Conservation (phyloP, 2,329 filamentous ascomycete species). For the Arthroderma sp. region DNA sequence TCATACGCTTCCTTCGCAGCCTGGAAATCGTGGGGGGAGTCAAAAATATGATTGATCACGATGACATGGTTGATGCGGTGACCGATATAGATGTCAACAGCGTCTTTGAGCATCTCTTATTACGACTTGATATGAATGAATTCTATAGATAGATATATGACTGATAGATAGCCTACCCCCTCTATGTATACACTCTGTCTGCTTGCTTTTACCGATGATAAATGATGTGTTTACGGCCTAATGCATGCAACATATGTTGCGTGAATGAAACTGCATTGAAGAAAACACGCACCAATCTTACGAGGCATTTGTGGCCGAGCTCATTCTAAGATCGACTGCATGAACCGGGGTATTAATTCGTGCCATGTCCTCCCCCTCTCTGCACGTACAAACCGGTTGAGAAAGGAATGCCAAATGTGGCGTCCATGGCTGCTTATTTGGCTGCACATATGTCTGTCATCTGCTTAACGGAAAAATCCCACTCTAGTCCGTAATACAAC, state of each 20-base stretch:
- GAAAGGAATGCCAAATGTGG: neutral
- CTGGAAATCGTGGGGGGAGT: slow-evolving; percentile 32
- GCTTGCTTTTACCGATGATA: neutral
- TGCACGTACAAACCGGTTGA: neutral
- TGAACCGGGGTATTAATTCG: slow-evolving; percentile 2
- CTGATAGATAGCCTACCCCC: neutral
- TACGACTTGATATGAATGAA: slow-evolving; percentile 58
- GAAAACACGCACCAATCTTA: neutral
- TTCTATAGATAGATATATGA: slow-evolving; percentile 42
- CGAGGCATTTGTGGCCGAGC: neutral
- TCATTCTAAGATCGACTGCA: neutral
- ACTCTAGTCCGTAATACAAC: neutral
- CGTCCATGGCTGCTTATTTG: neutral
- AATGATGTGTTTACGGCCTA: neutral
- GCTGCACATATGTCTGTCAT: neutral
- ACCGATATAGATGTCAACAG: slow-evolving; percentile 38
- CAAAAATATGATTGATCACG: slow-evolving; percentile 19
- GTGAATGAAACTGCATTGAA: neutral
- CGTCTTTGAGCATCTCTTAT: slow-evolving; percentile 55
- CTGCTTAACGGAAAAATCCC: neutral
- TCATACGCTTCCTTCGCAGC: slow-evolving; percentile 59
- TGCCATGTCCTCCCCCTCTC: neutral
- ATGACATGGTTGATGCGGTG: slow-evolving; percentile 17
- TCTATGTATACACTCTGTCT: neutral
- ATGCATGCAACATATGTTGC: neutral